Evolutionary conservation across 2,329 filamentous ascomycete species (phyloP).

Genomic region (Arthrobotrys conoides): DNA sequence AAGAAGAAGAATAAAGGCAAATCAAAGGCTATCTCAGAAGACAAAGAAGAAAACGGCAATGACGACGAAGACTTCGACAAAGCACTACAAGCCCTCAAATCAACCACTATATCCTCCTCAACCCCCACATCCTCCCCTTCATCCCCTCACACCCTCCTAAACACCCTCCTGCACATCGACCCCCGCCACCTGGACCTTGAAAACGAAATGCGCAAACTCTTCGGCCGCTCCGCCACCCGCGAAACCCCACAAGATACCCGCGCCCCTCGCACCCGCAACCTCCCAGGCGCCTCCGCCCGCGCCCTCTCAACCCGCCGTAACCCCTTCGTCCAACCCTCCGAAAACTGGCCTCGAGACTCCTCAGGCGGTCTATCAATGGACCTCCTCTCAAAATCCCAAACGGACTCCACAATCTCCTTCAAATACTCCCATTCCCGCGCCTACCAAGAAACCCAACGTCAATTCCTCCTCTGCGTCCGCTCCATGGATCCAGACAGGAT

Average conservation of each 20-base stretch:
- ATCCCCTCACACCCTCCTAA: conserved; percentile 65
- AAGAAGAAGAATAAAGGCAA: conserved; percentile 69
- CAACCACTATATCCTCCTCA: conserved; percentile 65
- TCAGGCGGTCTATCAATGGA: conserved; percentile 89
- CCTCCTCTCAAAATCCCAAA: conserved; percentile 71
- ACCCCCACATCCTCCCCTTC: conserved; percentile 56
- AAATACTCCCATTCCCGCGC: conserved; percentile 79
- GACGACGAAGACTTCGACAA: conserved; percentile 77
- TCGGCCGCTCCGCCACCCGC: conserved; percentile 75
- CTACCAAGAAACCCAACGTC: conserved; percentile 81
- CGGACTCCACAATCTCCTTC: conserved; percentile 78
- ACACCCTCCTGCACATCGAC: conserved; percentile 75
- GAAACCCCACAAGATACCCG: conserved; percentile 70
- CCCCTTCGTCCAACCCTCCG: conserved; percentile 86
- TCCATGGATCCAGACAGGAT: conserved; percentile 85
- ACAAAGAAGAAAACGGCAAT: background rate
- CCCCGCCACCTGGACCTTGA: conserved; percentile 83
- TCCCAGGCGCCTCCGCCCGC: conserved; percentile 64
- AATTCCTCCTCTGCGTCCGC: conserved; percentile 85
- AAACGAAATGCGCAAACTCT: conserved; percentile 89
- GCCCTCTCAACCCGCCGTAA: conserved; percentile 77
- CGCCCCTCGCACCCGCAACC: conserved; percentile 65
- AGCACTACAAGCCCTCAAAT: conserved; percentile 74
- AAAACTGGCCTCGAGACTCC: conserved; percentile 85
- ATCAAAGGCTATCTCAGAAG: conserved; percentile 63